Conservation (phyloP, 176 grass and related monocot genomes). For the Aechmea fasciata region DNA sequence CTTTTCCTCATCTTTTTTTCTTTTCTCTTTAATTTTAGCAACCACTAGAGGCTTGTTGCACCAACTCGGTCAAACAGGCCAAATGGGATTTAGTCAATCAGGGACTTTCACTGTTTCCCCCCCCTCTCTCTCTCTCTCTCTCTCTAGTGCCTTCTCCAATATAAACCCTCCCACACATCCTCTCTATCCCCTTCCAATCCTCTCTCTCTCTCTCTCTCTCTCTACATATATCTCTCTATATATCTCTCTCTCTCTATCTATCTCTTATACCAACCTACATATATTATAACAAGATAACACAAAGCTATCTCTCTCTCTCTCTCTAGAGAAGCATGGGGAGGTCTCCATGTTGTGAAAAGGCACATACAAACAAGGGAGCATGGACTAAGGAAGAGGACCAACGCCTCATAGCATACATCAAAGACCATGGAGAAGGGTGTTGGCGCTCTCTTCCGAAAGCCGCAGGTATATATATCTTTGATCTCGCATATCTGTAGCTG, state of each 20-base stretch:
- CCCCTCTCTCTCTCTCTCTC: not conserved
- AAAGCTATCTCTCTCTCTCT: not conserved
- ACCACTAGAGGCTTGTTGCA: constrained; percentile 1
- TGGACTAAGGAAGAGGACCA: constrained; percentile 95
- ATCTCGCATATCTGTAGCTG: too few species aligned
- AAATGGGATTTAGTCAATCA: constrained; percentile 13
- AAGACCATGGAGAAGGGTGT: constrained; percentile 62
- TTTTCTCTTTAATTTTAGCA: not conserved
- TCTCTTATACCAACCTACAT: not conserved
- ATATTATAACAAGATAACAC: not conserved
- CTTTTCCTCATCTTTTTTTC: too few species aligned
- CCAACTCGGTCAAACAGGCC: constrained; percentile 10
- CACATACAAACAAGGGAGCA: constrained; percentile 87
- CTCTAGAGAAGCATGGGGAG: constrained; percentile 39
- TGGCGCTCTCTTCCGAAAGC: constrained; percentile 80
- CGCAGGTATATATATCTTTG: constrained; percentile 17
- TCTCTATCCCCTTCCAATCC: not conserved
- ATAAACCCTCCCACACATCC: too few species aligned
- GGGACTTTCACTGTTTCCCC: not conserved
- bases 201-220: not conserved
- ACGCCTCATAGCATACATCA: constrained; percentile 57
- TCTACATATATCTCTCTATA: too few species aligned
- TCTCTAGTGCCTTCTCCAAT: too few species aligned
- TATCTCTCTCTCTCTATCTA: not conserved
- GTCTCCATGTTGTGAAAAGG: constrained; percentile 96